Percentiles rank a stretch among this genome's conserved stretches.
Evolutionary conservation across 495 filamentous ascomycete species (phyloP).

Genomic region (Tuber umbilicatum): DNA sequence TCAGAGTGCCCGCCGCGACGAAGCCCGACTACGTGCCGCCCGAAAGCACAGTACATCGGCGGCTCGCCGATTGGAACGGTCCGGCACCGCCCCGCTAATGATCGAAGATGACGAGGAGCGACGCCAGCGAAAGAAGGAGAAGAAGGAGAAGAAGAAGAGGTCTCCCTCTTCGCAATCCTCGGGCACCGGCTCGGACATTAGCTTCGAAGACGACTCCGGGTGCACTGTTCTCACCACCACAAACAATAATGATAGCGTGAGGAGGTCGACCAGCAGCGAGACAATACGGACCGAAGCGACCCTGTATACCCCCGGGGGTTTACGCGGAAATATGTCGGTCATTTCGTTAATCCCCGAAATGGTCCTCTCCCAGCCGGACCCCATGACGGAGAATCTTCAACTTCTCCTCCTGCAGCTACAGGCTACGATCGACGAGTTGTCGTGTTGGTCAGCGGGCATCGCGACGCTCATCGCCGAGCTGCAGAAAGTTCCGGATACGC

Average conservation of each 20-base stretch:
- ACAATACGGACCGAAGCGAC: constrained; percentile 22
- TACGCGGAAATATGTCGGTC: constrained; percentile 23
- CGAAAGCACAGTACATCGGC: constrained; percentile 19
- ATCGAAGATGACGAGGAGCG: constrained; percentile 19
- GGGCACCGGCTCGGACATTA: constrained; percentile 5
- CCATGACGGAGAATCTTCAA: constrained; percentile 28
- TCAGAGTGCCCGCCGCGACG: constrained; percentile 30
- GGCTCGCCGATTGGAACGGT: constrained; percentile 3
- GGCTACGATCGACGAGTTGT: constrained; percentile 38
- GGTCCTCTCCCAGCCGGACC: constrained; percentile 26
- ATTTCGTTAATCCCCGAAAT: constrained; percentile 32
- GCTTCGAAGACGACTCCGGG: constrained; percentile 12
- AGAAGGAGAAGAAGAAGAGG: constrained; percentile 33
- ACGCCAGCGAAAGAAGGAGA: constrained; percentile 29
- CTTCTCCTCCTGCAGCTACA: constrained; percentile 34
- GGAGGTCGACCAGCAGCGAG: constrained; percentile 15
- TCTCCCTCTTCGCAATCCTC: constrained; percentile 13
- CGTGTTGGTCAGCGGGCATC: constrained; percentile 35
- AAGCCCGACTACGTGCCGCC: constrained; percentile 22
- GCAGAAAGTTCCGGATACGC: constrained; percentile 84
- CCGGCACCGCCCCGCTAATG: not conserved
- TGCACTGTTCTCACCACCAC: constrained; percentile 15
- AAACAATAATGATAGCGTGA: not conserved
- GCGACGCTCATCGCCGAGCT: constrained; percentile 76
- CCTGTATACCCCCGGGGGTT: constrained; percentile 10